Conservation (phyloP, 345 rosid species). For the Lepidium didymum region DNA sequence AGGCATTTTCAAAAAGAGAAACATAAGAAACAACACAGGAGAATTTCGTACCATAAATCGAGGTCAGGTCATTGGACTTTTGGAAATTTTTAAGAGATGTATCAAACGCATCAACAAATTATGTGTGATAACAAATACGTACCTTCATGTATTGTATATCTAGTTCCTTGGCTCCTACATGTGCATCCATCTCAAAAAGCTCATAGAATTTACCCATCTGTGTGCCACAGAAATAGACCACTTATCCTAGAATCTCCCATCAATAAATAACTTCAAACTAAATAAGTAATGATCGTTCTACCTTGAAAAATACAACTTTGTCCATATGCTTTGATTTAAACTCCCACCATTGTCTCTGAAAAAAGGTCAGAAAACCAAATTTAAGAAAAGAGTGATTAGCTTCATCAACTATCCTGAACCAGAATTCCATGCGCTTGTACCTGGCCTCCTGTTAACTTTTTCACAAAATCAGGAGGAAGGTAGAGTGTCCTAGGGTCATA, state of each 20-base stretch:
- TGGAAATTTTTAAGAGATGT: not conserved
- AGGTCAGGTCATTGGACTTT: not conserved
- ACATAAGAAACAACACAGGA: not conserved
- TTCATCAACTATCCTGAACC: conserved; percentile 12
- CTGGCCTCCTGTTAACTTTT: conserved; percentile 80
- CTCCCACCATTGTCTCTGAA: conserved; percentile 99
- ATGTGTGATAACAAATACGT: conserved; percentile 8
- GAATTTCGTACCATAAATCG: not conserved
- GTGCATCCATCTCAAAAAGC: conserved; percentile 99
- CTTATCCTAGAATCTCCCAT: not conserved
- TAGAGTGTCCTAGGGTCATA: conserved; percentile 84
- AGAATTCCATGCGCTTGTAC: conserved; percentile 31
- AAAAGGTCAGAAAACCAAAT: conserved; percentile 8
- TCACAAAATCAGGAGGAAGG: conserved; percentile 80
- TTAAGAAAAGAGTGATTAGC: not conserved
- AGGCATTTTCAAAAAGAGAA: not conserved
- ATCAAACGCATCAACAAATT: not conserved
- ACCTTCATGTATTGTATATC: conserved; percentile 98
- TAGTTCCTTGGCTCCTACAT: conserved; percentile 86
- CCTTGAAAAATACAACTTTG: conserved; percentile 97
- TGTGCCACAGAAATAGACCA: conserved; percentile 11
- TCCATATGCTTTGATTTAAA: conserved; percentile 98
- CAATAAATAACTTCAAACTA: not conserved
- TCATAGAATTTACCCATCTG: conserved; percentile 99
- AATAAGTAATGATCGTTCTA: conserved; percentile 11